Evolutionary conservation across 164 flowering plant genomes (phyloP).

Genomic region (Stephania japonica): DNA sequence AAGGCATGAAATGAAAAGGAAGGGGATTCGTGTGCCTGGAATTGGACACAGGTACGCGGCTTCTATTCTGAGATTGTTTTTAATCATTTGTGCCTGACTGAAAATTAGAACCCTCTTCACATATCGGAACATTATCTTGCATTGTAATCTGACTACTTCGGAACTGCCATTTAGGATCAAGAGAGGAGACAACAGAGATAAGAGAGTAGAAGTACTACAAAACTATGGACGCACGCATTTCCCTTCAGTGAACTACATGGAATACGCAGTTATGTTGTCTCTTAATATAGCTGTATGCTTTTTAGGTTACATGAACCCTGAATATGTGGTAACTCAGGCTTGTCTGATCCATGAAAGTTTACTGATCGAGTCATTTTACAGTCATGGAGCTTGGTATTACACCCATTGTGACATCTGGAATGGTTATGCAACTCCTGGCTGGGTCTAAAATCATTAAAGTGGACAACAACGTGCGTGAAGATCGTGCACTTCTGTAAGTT

Average conservation of each 20-base stretch:
- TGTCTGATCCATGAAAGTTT: too few relatives aligned
- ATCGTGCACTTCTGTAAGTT: conserved; percentile 5
- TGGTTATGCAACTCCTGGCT: conserved; percentile 8
- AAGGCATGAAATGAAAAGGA: conserved; percentile 95
- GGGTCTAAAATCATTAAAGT: conserved; percentile 8
- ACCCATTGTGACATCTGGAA: too few relatives aligned
- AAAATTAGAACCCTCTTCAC: too few relatives aligned
- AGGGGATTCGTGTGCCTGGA: conserved; percentile 98
- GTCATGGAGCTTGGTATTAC: too few relatives aligned
- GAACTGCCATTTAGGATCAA: conserved; percentile 54
- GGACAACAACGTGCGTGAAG: conserved; percentile 5
- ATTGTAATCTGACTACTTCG: neutral
- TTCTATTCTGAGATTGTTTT: neutral
- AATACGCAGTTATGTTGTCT: conserved; percentile 93
- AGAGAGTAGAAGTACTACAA: conserved; percentile 94
- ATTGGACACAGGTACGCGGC: conserved; percentile 93
- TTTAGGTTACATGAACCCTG: too few relatives aligned
- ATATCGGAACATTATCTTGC: neutral
- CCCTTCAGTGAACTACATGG: conserved; percentile 98
- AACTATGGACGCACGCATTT: conserved; percentile 72
- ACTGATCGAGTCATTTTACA: too few relatives aligned
- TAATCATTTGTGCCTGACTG: neutral
- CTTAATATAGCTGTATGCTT: too few relatives aligned
- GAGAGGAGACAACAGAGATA: conserved; percentile 96
- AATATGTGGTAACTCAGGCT: too few relatives aligned